A percentile compares a stretch with the other conserved stretches of the same genome.
Evolutionary conservation across 345 rosid genomes (phyloP).

Genomic region (Linum tenue): DNA sequence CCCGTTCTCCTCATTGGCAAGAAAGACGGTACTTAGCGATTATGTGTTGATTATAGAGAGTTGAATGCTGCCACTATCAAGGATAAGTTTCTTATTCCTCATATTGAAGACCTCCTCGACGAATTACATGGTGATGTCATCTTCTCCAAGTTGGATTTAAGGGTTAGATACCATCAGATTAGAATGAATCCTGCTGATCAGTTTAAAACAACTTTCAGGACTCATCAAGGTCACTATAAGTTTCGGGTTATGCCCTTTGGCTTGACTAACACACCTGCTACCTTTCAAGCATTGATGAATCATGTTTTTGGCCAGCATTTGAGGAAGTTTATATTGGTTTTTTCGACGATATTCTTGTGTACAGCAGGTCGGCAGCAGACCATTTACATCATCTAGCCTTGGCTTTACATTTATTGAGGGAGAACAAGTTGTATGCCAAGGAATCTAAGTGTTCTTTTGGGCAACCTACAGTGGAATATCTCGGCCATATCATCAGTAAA

Average conservation of each 20-base stretch:
- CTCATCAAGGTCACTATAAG: neutral
- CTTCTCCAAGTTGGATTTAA: neutral
- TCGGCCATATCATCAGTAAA: neutral
- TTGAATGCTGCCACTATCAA: no score
- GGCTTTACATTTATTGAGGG: neutral
- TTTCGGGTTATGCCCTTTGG: neutral
- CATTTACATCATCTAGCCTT: neutral
- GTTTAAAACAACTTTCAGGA: neutral
- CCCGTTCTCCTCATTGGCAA: no score
- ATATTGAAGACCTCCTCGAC: neutral
- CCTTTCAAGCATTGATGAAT: slow-evolving; percentile 1
- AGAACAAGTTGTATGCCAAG: neutral
- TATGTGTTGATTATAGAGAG: no score
- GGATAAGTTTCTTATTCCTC: neutral
- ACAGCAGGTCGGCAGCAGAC: neutral
- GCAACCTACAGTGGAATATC: no score
- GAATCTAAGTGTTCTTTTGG: no score
- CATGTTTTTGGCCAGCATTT: neutral
- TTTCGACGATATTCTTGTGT: neutral
- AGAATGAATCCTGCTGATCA: neutral
- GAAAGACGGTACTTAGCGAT: no score
- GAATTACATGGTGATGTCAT: neutral
- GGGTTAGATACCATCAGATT: no score
- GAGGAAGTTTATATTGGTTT: neutral
- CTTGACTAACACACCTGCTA: neutral